Conservation (phyloP, 2,329 filamentous ascomycete genomes). For the Sarocladium kiliense region DNA sequence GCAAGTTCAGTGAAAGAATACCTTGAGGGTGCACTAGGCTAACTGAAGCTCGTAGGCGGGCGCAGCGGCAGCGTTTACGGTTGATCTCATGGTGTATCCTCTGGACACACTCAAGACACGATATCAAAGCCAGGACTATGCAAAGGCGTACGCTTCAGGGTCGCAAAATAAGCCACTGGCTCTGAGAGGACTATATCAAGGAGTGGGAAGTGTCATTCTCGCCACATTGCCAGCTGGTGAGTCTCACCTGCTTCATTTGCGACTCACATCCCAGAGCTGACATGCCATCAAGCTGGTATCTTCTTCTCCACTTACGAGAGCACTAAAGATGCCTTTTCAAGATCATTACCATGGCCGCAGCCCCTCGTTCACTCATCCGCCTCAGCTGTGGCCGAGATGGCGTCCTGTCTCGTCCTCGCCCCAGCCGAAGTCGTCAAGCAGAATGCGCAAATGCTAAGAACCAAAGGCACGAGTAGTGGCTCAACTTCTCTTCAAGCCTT, state of each 20-base stretch:
- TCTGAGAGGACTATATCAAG: constrained; percentile 78
- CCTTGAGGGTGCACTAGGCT: neutral
- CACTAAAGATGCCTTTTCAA: constrained; percentile 58
- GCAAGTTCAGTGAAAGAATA: constrained; percentile 16
- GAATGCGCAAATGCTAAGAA: constrained; percentile 76
- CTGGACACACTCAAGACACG: constrained; percentile 88
- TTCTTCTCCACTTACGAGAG: constrained; percentile 91
- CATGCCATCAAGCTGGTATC: constrained; percentile 56
- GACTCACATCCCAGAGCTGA: neutral
- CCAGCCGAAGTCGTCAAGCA: constrained; percentile 91
- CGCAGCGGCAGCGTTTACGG: constrained; percentile 76
- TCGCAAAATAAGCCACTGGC: constrained; percentile 47
- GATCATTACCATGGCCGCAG: constrained; percentile 51
- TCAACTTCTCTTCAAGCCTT: constrained; percentile 46
- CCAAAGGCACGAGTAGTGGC: constrained; percentile 13
- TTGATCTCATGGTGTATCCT: constrained; percentile 82
- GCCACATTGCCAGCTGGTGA: constrained; percentile 82
- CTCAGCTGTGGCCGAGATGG: constrained; percentile 73
- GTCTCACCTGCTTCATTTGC: neutral
- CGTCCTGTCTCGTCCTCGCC: constrained; percentile 80
- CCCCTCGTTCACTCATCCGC: constrained; percentile 68
- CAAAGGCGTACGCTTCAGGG: constrained; percentile 55
- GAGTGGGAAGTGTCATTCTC: constrained; percentile 77
- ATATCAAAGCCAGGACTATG: constrained; percentile 73
- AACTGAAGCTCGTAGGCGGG: constrained; percentile 55